These are phyloP conservation scores for Coniophora puteana DNA, from an alignment of 1,284 basidiomycete genomes.

Conservation along the genomic window DNA sequence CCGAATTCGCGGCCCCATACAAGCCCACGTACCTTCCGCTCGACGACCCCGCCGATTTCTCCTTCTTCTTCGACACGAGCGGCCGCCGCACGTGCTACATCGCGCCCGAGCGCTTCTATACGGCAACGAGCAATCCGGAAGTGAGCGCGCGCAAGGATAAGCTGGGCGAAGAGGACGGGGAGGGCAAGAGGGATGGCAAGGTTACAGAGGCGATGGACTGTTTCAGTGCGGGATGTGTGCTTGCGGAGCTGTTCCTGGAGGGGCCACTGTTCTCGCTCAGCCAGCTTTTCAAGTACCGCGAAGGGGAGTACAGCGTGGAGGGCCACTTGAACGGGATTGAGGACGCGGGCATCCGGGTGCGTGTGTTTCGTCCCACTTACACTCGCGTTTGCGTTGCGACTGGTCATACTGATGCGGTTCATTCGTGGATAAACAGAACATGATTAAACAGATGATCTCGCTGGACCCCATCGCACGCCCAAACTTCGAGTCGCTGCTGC, in stretches of 20 bases:
- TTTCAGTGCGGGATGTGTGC: constrained; percentile 93
- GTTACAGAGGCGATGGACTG: constrained; percentile 98
- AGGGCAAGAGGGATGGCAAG: constrained; percentile 62
- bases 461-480: constrained; percentile 78
- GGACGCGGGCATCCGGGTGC: constrained; percentile 77
- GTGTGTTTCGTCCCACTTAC: constrained; percentile 5
- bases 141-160: constrained; percentile 61
- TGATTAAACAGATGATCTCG: constrained; percentile 89
- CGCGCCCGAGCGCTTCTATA: constrained; percentile 95
- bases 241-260: constrained; percentile 95
- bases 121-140: constrained; percentile 64
- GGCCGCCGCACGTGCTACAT: constrained; percentile 93
- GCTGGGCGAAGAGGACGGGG: constrained; percentile 42
- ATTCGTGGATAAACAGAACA: constrained; percentile 49
- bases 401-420: constrained; percentile 10
- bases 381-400: background rate
- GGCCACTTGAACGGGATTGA: constrained; percentile 73
- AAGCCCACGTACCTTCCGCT: constrained; percentile 95
- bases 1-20: constrained; percentile 91
- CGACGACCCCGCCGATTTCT: constrained; percentile 97
- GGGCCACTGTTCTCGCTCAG: constrained; percentile 94
- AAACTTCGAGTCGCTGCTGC: constrained; percentile 81
- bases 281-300: constrained; percentile 93
- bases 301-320: constrained; percentile 81
- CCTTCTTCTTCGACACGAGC: constrained; percentile 97